phyloP scores from a whole-genome alignment of 108 stramenopile species.

The Cyclostephanos invisitatus region DNA sequence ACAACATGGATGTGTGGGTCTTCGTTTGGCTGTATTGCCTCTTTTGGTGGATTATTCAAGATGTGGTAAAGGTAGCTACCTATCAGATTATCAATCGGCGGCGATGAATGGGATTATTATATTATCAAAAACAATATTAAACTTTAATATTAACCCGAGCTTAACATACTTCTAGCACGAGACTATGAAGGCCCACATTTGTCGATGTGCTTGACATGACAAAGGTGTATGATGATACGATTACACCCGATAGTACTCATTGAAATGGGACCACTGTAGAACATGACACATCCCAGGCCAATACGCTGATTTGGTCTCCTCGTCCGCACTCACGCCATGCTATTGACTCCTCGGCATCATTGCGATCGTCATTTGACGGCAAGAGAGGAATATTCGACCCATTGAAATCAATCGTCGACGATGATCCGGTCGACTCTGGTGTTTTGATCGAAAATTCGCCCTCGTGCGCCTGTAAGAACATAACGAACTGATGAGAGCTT shows the following conservation, averaged over 20 bases:
- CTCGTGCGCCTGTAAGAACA: slow-evolving; percentile 43
- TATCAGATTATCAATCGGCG: not conserved
- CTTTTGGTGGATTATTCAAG: slow-evolving; percentile 56
- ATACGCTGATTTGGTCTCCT: slow-evolving; percentile 10
- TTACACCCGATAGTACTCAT: not conserved
- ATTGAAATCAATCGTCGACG: slow-evolving; percentile 34
- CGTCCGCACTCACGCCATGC: slow-evolving; percentile 22
- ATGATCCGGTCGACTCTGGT: slow-evolving; percentile 26
- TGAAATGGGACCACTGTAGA: slow-evolving; percentile 5
- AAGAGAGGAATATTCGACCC: slow-evolving; percentile 28
- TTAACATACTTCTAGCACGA: no score
- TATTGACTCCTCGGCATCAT: not conserved
- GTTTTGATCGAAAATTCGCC: slow-evolving; percentile 16
- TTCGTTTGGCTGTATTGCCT: slow-evolving; percentile 59
- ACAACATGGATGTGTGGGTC: slow-evolving; percentile 47
- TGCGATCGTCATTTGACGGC: slow-evolving; percentile 1
- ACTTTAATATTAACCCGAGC: no score
- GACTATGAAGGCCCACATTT: no score
- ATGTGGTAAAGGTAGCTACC: slow-evolving; percentile 10
- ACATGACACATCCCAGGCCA: slow-evolving; percentile 23
- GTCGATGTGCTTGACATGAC: not conserved
- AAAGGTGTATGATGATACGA: not conserved
- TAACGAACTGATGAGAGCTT: slow-evolving; percentile 26
- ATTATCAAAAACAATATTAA: no score
- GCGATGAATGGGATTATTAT: no score